A percentile compares a stretch with the other conserved stretches of the same genome.
Conservation (phyloP, 108 stramenopile genomes). For the Hondaea fermentalgiana region DNA sequence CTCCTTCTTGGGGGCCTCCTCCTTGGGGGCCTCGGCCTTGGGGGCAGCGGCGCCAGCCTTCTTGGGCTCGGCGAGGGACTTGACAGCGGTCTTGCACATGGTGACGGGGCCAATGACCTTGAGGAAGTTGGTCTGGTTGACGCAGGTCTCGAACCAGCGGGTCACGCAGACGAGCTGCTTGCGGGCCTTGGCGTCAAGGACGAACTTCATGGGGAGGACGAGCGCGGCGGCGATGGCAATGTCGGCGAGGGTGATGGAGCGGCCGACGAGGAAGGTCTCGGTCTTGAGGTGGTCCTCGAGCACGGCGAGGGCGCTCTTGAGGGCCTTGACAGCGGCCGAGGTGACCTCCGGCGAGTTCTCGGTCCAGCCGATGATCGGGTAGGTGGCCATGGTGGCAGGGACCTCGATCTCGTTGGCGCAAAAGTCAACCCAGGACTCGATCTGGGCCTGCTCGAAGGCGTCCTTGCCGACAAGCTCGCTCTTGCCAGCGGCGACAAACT, state of each 20-base stretch:
- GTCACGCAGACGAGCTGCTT: slow-evolving; percentile 57
- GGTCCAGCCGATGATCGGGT: slow-evolving; percentile 78
- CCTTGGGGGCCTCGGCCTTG: slow-evolving; percentile 17
- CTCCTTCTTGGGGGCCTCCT: slow-evolving; percentile 39
- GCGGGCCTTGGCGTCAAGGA: slow-evolving; percentile 57
- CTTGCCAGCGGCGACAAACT: slow-evolving; percentile 70
- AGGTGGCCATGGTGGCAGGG: slow-evolving; percentile 74
- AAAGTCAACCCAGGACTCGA: slow-evolving; percentile 81
- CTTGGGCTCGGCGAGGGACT: slow-evolving; percentile 32
- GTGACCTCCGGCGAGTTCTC: slow-evolving; percentile 51
- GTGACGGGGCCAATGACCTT: slow-evolving; percentile 69
- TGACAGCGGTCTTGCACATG: slow-evolving; percentile 57
- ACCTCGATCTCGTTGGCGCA: slow-evolving; percentile 71
- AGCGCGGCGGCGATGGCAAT: slow-evolving; percentile 72
- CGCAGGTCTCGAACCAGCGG: slow-evolving; percentile 71
- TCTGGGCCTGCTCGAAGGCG: slow-evolving; percentile 55
- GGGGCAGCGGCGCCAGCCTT: slow-evolving; percentile 3
- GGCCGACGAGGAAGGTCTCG: slow-evolving; percentile 61
- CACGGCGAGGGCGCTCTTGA: slow-evolving; percentile 50
- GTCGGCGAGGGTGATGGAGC: slow-evolving; percentile 76
- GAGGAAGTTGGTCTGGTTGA: slow-evolving; percentile 68
- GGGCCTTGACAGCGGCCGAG: slow-evolving; percentile 62
- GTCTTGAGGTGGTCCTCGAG: slow-evolving; percentile 53
- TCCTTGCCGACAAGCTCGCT: slow-evolving; percentile 59
- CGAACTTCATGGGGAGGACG: slow-evolving; percentile 77